Base-by-base conservation (phyloP, 1,139 yeast species). In the Lizanozyma gosingica region DNA sequence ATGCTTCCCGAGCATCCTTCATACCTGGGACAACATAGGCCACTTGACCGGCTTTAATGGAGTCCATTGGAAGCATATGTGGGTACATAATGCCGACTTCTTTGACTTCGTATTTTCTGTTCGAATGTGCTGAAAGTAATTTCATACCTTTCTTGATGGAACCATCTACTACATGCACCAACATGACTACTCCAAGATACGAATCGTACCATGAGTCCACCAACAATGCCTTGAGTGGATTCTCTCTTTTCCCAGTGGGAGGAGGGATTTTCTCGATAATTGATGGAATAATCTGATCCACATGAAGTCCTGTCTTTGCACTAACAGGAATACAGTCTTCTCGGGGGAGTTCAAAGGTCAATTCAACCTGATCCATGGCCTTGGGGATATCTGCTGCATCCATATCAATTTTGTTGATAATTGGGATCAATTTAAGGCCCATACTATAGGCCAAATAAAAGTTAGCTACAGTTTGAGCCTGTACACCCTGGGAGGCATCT, bases 151-250 rank as follows among this genome's bases (percentile, higher is more conserved):
- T 80, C 46, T 74, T 74, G 15, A 90, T 65, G 4, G 61, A 55
- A 1, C 98, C 98, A 59, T 90, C 97, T 2, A 83, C 94, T 4
- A 90, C 76, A 53, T 86, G 78, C 1, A 92, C 83, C 40, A 92
- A 64, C 66, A 90, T 71, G 3, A 92, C 88, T n/a, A 92, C 97
- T 2, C 98, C 98, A 4, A 86, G 75, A 52, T 87, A 92, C 2
- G 87, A 74, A 57, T 92, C 97, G 56, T 88, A 94, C 98, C 98
- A 92, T 2, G 97, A 90, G 57, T 92, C 98, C 8, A 92, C 95
- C 41, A 92, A 66, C 39, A 92, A 70, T 1, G 90, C 85, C 50
- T 87, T 73, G 43, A 90, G 67, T 0, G 95, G 94, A 3, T 60
- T 62, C 1, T 57, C 52, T 0, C 58, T 46, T 14, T 65, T 60